These are phyloP conservation scores for Nigrospora sphaerica DNA, from an alignment of 2,329 filamentous ascomycete genomes.

Conservation along the genomic window DNA sequence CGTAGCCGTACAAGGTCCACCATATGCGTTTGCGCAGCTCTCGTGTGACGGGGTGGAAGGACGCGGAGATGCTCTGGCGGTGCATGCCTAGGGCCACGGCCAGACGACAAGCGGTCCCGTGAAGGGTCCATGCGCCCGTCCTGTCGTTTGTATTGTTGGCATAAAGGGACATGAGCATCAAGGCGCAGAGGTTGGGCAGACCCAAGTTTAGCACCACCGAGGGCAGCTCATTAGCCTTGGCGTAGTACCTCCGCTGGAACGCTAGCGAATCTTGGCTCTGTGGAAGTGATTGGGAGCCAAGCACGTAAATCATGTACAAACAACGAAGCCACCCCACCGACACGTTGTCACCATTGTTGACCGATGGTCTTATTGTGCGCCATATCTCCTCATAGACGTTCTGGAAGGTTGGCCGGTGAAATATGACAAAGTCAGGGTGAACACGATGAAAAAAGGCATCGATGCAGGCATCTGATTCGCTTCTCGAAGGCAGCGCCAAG, in stretches of 20 bases:
- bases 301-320: conserved; percentile 30
- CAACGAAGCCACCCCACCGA: conserved; percentile 33
- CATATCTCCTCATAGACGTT: conserved; percentile 28
- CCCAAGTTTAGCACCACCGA: conserved; percentile 27
- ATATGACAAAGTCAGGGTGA: conserved; percentile 29
- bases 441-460: conserved; percentile 30
- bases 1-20: conserved; percentile 24
- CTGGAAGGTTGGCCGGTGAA: conserved; percentile 31
- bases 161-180: conserved; percentile 32
- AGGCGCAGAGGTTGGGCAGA: conserved; percentile 31
- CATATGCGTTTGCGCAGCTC: conserved; percentile 20
- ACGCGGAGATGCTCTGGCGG: conserved; percentile 26
- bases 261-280: conserved; percentile 20
- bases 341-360: too few species aligned
- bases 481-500: conserved; percentile 22
- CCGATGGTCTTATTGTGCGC: too few species aligned
- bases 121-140: conserved; percentile 30
- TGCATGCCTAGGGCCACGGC: conserved; percentile 37
- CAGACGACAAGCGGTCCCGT: conserved; percentile 32
- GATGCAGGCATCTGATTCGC: conserved; percentile 28
- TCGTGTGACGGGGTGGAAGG: conserved; percentile 22
- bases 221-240: conserved; percentile 25
- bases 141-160: conserved; percentile 32
- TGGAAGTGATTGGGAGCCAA: conserved; percentile 30
- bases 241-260: conserved; percentile 24